Evolutionary conservation across 2,329 filamentous ascomycete species (phyloP).

Genomic region (Aspergillus fructus): DNA sequence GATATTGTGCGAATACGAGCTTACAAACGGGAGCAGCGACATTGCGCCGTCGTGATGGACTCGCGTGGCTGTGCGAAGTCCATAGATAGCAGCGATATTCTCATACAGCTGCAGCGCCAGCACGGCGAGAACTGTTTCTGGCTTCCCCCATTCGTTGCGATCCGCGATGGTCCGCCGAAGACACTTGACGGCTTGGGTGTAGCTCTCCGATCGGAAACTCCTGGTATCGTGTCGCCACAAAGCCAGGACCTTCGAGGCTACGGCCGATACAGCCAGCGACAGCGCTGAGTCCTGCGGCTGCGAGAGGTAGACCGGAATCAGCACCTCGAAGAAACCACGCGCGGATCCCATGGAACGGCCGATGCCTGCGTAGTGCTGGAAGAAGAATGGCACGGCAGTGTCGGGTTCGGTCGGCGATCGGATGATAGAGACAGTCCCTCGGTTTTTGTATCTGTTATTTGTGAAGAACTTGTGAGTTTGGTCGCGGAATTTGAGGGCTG

Average conservation of each 20-base stretch:
- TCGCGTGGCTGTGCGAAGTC: slow-evolving; percentile 10
- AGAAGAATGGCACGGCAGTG: background rate
- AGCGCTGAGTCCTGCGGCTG: slow-evolving; percentile 17
- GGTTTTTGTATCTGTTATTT: background rate
- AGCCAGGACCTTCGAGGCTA: background rate
- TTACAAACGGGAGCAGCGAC: slow-evolving; percentile 15
- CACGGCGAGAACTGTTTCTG: slow-evolving; percentile 15
- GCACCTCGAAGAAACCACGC: slow-evolving; percentile 17
- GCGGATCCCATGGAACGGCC: slow-evolving; percentile 13
- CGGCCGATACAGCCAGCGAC: slow-evolving; percentile 17
- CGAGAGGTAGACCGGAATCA: slow-evolving; percentile 15
- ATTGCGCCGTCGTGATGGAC: slow-evolving; percentile 19
- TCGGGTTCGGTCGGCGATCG: background rate
- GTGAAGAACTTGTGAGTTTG: background rate
- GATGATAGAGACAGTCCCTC: too few species aligned
- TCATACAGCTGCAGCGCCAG: slow-evolving; percentile 21
- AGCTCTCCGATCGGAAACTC: background rate
- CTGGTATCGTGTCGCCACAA: background rate
- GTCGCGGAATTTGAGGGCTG: background rate
- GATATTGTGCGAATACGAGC: background rate
- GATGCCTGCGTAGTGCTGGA: background rate
- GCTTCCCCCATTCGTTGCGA: slow-evolving; percentile 5
- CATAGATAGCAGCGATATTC: slow-evolving; percentile 18
- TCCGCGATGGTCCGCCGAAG: slow-evolving; percentile 2
- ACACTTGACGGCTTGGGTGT: background rate